A percentile compares a stretch with the other conserved stretches of the same genome.
These are phyloP conservation scores for Yamadazyma sp. DNA, from an alignment of 805 yeast species.

Conservation along the genomic window DNA sequence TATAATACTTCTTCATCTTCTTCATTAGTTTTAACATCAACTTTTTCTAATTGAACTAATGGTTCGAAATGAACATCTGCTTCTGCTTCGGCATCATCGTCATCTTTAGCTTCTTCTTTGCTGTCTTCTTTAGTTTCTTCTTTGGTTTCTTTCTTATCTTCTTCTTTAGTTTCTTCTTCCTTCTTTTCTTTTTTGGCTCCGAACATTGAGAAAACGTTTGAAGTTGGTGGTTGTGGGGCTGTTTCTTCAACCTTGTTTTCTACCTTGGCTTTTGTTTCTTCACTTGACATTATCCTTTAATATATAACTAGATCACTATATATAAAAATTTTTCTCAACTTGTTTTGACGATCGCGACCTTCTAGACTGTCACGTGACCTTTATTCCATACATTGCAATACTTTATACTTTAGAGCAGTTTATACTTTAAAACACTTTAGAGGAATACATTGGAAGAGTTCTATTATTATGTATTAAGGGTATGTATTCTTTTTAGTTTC, in stretches of 20 bases:
- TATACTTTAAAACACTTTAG: no score
- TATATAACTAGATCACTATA: not conserved
- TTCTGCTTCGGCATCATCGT: conserved; percentile 56
- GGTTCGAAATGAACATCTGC: conserved; percentile 96
- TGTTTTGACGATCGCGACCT: not conserved
- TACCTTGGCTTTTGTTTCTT: conserved; percentile 16
- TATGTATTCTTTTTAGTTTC: not conserved
- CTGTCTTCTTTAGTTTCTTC: conserved; percentile 23
- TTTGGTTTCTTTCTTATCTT: conserved; percentile 25
- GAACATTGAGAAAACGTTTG: conserved; percentile 91
- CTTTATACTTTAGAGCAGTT: no score
- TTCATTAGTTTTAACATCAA: conserved; percentile 83
- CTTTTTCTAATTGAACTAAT: conserved; percentile 89
- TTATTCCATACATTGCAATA: no score
- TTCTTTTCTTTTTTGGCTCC: conserved; percentile 83
- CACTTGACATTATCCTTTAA: conserved; percentile 15
- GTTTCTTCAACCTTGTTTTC: conserved; percentile 10
- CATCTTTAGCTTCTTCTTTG: conserved; percentile 45
- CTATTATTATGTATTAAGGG: conserved; percentile 1
- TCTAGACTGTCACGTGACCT: not conserved
- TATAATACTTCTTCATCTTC: conserved; percentile 29
- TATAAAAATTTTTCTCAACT: conserved; percentile 1
- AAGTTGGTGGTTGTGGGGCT: conserved; percentile 46
- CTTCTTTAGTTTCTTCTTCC: conserved; percentile 32
- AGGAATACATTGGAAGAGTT: no score